These are phyloP conservation scores for Rhododendron williamsianum DNA, from an alignment of 148 eudicot species.

Conservation along the genomic window DNA sequence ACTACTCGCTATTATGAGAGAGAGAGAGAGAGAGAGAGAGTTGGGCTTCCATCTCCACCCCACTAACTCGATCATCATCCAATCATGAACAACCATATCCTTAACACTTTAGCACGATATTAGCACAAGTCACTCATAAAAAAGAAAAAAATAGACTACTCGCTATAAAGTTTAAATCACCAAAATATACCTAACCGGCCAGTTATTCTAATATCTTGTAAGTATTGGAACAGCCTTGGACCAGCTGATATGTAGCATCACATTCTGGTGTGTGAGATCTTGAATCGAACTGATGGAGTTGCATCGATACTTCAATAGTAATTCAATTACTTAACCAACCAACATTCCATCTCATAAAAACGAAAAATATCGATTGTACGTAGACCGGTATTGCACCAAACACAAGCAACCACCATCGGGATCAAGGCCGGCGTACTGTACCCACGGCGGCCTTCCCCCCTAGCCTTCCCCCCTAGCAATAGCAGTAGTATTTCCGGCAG, in stretches of 20 bases:
- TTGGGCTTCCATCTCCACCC: neutral
- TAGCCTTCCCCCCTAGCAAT: constrained; percentile 1
- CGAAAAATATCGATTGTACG: no score
- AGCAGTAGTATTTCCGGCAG: neutral
- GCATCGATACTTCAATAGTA: neutral
- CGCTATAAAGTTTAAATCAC: neutral
- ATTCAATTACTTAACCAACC: neutral
- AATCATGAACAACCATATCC: neutral
- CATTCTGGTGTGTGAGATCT: neutral
- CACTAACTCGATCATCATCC: neutral
- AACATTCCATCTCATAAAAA: neutral
- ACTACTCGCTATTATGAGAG: no score
- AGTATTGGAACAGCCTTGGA: neutral
- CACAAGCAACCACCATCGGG: neutral
- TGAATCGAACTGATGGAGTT: neutral
- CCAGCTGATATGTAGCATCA: neutral
- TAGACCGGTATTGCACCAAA: neutral
- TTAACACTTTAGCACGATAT: neutral
- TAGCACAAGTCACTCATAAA: neutral
- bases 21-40: no score
- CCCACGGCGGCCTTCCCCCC: neutral
- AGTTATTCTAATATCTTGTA: no score
- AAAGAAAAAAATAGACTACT: neutral
- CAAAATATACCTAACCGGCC: neutral
- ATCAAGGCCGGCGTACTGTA: neutral